These are phyloP conservation scores for Phaeosphaeria sp. DNA, from an alignment of 2,329 filamentous ascomycete genomes.

Conservation along the genomic window DNA sequence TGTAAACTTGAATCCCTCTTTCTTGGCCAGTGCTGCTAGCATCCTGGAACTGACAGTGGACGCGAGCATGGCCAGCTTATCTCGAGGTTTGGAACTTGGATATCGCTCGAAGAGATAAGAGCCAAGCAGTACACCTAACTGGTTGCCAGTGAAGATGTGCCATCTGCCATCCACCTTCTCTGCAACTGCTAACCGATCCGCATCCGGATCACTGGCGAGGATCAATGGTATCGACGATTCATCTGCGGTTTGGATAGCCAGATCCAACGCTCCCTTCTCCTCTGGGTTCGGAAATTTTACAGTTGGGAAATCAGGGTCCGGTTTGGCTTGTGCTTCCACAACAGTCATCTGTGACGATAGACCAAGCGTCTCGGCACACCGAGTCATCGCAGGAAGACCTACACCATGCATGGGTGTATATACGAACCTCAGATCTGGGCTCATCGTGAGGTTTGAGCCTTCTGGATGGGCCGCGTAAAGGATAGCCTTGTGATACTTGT, in stretches of 20 bases:
- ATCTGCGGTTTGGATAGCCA: constrained; percentile 64
- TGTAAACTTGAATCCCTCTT: constrained; percentile 63
- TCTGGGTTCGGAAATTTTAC: constrained; percentile 71
- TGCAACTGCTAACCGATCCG: constrained; percentile 68
- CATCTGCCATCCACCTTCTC: constrained; percentile 64
- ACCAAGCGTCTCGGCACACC: constrained; percentile 48
- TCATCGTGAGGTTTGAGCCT: constrained; percentile 21
- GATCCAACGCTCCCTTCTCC: constrained; percentile 66
- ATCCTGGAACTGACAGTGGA: constrained; percentile 70
- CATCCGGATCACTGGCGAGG: constrained; percentile 70
- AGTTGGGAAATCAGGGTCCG: constrained; percentile 69
- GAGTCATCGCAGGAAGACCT: constrained; percentile 56
- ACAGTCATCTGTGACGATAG: constrained; percentile 54
- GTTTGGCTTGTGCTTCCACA: constrained; percentile 60
- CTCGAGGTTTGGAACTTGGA: constrained; percentile 38
- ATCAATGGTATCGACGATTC: constrained; percentile 57
- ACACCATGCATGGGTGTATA: constrained; percentile 66
- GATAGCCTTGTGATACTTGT: constrained; percentile 54
- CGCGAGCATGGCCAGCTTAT: constrained; percentile 63
- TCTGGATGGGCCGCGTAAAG: constrained; percentile 47
- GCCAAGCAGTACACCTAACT: constrained; percentile 66
- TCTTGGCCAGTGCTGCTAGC: constrained; percentile 62
- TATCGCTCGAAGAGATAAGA: constrained; percentile 62
- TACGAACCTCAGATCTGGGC: constrained; percentile 52
- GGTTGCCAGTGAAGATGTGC: constrained; percentile 70